Evolutionary conservation across 176 grass and related monocot species (phyloP).

Genomic region (Melocanna baccifera): DNA sequence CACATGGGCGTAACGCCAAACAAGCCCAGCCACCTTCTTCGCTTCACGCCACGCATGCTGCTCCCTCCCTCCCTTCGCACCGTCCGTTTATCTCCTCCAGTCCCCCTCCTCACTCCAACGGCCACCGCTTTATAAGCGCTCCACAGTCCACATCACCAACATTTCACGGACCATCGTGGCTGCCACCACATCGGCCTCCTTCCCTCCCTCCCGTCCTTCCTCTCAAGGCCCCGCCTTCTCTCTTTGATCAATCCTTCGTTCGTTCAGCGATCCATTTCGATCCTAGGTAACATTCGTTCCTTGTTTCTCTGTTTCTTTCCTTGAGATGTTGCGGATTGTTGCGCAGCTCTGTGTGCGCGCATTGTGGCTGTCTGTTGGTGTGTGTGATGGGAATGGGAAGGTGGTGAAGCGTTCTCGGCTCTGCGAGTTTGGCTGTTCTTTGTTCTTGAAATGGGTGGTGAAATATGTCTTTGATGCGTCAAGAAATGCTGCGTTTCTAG

Average conservation of each 20-base stretch:
- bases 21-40: not conserved
- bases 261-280: not conserved
- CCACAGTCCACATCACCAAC: constrained; percentile 44
- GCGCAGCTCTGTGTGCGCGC: not conserved
- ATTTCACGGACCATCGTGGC: constrained; percentile 16
- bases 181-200: constrained; percentile 12
- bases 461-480: not conserved
- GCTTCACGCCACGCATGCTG: not conserved
- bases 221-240: not conserved
- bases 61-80: not conserved
- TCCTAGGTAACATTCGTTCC: not conserved
- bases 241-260: not conserved
- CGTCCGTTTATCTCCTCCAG: not conserved
- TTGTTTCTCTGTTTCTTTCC: not conserved
- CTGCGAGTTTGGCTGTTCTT: not conserved
- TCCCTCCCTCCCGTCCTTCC: not conserved
- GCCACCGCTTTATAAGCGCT: constrained; percentile 36
- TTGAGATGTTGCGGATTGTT: not conserved
- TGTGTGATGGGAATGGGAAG: not conserved
- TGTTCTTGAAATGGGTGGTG: not conserved
- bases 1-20: constrained; percentile 14
- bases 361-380: not conserved
- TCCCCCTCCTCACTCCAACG: not conserved
- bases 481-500: not conserved
- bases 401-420: not conserved